Base-by-base conservation (phyloP, 2,329 filamentous ascomycete genomes). In the Aspergillus fumigatiaffinis region DNA sequence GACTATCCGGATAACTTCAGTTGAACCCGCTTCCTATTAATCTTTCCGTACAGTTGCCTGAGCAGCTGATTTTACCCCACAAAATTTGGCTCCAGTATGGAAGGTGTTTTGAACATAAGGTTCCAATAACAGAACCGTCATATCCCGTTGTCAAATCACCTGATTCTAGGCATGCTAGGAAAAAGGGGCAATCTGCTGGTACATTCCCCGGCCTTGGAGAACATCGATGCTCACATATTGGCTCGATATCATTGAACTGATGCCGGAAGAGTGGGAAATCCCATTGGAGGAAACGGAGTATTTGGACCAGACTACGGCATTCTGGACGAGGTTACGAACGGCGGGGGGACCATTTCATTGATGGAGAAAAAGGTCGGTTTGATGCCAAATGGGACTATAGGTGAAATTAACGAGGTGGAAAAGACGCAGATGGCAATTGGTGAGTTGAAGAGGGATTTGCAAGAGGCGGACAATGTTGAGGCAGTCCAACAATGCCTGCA, bases 161-260 rank as follows among this genome's bases (percentile, higher is more conserved):
- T n/a, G n/a, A n/a, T n/a, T n/a, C n/a, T n/a, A n/a, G n/a, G n/a
- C n/a, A n/a, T n/a, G n/a, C n/a, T n/a, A n/a, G n/a, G n/a, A n/a
- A 52, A 60, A n/a, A 56, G 51, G 21, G 70, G 69, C 1, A 63
- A 71, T 52, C 53, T 71, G 21, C 61, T 71, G 3, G 67, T 72
- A 17, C 70, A 72, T 55, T 70, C 71, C 41, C 66, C 69, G 0
- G 70, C 8, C 51, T 67, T 1, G 60, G 60, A 17, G 62, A 69
- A 6, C 53, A 62, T n/a, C 62, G 68, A 28, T 65, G 61, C 63
- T 48, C 56, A 8, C 60, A 65, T 49, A 71, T 71, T 71, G 66
- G 66, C 20, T 70, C 53, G 61, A 68, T 35, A 56, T 62, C 10
- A 60, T 67, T 5, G 65, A 67, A 44, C 57, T 42, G 17, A 60